Evolutionary conservation across 768 basidiomycete genomes (phyloP).

Genomic region (Saitozyma podzolica): DNA sequence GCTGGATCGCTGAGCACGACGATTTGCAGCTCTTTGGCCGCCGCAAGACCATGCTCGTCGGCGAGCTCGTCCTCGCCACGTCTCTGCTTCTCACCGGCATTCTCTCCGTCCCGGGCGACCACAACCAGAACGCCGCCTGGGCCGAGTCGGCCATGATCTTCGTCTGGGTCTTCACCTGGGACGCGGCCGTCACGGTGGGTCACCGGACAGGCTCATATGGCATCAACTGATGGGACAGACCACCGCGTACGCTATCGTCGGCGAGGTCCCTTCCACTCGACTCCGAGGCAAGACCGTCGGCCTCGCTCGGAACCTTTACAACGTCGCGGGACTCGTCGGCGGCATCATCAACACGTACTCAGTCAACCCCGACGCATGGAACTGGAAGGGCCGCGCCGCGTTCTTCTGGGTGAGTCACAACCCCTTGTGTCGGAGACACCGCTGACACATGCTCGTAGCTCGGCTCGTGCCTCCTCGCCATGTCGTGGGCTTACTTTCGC

Average conservation of each 20-base stretch:
- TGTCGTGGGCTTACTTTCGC: constrained; percentile 39
- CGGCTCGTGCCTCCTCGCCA: constrained; percentile 23
- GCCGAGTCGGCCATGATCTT: constrained; percentile 13
- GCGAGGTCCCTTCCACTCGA: constrained; percentile 27
- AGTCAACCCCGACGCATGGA: constrained; percentile 28
- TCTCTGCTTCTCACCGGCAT: constrained; percentile 40
- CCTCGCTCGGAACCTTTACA: constrained; percentile 28
- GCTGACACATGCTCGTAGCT: constrained; percentile 20
- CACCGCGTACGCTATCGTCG: constrained; percentile 8
- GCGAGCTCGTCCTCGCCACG: constrained; percentile 14
- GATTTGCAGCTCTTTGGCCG: neutral
- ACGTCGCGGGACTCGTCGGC: constrained; percentile 22
- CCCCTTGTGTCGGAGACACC: neutral
- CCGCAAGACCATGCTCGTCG: neutral
- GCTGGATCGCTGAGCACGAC: neutral
- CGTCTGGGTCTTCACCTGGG: constrained; percentile 11
- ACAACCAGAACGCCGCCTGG: constrained; percentile 4
- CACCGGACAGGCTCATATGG: neutral
- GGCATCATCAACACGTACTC: constrained; percentile 19
- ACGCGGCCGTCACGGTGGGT: constrained; percentile 1
- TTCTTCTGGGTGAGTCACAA: constrained; percentile 23
- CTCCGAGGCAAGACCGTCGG: constrained; percentile 32
- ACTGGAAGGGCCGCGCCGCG: constrained; percentile 18
- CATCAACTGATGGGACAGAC: neutral
- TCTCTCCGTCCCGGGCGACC: constrained; percentile 12